Base-by-base conservation (phyloP, 306 rosid genomes). In the Cercis canadensis region DNA sequence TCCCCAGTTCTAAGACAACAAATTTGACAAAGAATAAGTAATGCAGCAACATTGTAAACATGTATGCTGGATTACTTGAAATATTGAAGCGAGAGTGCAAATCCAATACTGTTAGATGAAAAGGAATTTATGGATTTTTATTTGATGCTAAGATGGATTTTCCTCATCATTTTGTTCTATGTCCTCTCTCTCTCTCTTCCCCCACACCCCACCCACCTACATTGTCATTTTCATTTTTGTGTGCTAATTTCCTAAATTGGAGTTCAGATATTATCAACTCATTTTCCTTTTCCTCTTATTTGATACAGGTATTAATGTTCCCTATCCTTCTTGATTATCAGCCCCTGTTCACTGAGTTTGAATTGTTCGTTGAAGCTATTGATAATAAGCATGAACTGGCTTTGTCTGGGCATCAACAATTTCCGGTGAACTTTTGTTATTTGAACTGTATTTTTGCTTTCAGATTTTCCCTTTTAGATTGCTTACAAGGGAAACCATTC, bases 331-430 rank as follows among this genome's bases (percentile, higher is more conserved):
- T 94, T 75, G 96, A 84, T 65, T 87, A 84, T 70, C 89, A 86
- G 77, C 85, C 89, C 29, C 65, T 94, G 67, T 94, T 87, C 75
- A 74, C 83, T 17, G 95, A 90, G 82, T 94, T 94, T 78, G 98
- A 88, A 86, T 84, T 82, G 61, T 94, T 94, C 75, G 92, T 94
- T 44, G 98, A 89, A 87, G 92, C 96, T 65, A 86, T 90, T 51
- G 97, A 94, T 73, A 80, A 62, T 76, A 83, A 85, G 80, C 97
- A 94, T 44, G 98, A 94, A 81, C 85, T 94, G 64, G 90, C 97
- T 80, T 78, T 94, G 85, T 92, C 86, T 45, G 90, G 96, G 60
- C 82, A 90, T 49, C 98, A 94, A 58, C 97, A 90, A 72, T 90
- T 90, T 84, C 98, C 97, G 88, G 98, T 94, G 86, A 61, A 53